Evolutionary conservation across 352 stramenopile genomes (phyloP).

Genomic region (Globisporangium yorkense): DNA sequence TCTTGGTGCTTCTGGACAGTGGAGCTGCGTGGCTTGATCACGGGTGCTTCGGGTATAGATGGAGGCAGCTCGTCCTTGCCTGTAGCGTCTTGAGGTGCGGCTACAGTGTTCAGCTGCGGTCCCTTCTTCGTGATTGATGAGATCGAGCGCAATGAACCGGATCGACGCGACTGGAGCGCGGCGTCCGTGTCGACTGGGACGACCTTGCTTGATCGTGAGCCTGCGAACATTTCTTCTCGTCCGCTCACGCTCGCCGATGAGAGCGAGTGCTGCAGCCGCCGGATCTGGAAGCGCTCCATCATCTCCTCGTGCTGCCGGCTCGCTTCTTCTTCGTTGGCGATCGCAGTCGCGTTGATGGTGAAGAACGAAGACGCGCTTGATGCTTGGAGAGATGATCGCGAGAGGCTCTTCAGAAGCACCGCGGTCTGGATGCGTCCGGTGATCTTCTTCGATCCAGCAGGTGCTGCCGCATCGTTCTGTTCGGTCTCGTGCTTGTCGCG

Average conservation of each 20-base stretch:
- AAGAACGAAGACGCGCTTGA: background rate
- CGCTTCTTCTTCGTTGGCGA: constrained; percentile 1
- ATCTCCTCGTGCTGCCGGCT: constrained; percentile 34
- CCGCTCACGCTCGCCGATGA: background rate
- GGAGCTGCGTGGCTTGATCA: constrained; percentile 3
- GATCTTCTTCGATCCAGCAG: background rate
- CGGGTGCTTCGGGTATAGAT: background rate
- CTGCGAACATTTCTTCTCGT: background rate
- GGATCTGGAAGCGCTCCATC: constrained; percentile 49
- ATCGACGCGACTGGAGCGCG: background rate
- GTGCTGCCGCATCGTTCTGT: background rate
- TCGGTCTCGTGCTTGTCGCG: no score
- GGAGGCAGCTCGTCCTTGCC: background rate
- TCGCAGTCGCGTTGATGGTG: background rate
- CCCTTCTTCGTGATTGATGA: no score
- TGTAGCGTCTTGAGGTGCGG: background rate
- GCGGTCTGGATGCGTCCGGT: constrained; percentile 2
- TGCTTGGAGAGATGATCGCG: background rate
- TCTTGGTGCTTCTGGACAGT: background rate
- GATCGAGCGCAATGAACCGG: background rate
- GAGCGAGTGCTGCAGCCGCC: constrained; percentile 14
- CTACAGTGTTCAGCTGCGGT: no score
- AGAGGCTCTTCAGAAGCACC: constrained; percentile 2
- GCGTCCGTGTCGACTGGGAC: background rate
- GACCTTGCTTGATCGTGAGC: background rate